phyloP scores from a whole-genome alignment of 495 filamentous ascomycete species.

The Polyplosphaeria fusca region DNA sequence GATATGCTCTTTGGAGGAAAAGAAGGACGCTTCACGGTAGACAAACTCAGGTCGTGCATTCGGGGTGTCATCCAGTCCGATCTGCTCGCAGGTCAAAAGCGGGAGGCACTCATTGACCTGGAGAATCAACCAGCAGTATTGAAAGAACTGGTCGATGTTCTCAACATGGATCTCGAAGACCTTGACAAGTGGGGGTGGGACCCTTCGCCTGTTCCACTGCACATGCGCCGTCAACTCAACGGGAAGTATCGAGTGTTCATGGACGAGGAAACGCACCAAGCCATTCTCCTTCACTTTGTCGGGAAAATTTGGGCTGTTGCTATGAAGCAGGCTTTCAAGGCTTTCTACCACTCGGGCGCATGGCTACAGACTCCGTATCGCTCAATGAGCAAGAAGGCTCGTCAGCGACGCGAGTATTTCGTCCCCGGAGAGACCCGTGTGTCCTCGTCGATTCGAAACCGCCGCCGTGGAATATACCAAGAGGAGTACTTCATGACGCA shows the following conservation, averaged over 20 bases:
- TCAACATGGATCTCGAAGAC: slow-evolving; percentile 36
- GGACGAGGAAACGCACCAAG: slow-evolving; percentile 37
- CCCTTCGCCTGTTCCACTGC: slow-evolving; percentile 25
- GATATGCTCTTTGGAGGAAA: not conserved
- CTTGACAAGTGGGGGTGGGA: slow-evolving; percentile 34
- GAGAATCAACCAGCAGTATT: slow-evolving; percentile 23
- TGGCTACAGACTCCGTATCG: slow-evolving; percentile 19
- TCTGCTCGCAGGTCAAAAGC: slow-evolving; percentile 31
- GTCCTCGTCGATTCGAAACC: slow-evolving; percentile 17
- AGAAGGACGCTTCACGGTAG: slow-evolving; percentile 9
- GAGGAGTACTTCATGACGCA: slow-evolving; percentile 39
- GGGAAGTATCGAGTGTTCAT: slow-evolving; percentile 34
- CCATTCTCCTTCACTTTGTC: slow-evolving; percentile 35
- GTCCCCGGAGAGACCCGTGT: not conserved
- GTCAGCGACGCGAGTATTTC: slow-evolving; percentile 37
- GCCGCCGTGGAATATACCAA: slow-evolving; percentile 35
- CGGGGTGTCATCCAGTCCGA: slow-evolving; percentile 30
- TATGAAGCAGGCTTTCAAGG: slow-evolving; percentile 31
- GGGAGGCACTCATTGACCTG: slow-evolving; percentile 31
- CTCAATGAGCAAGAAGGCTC: slow-evolving; percentile 29
- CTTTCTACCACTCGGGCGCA: slow-evolving; percentile 28
- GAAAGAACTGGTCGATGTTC: slow-evolving; percentile 34
- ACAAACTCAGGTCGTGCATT: slow-evolving; percentile 23
- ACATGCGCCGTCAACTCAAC: slow-evolving; percentile 34
- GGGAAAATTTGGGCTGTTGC: slow-evolving; percentile 33